Base-by-base conservation (phyloP, 768 basidiomycete species). In the Arthromyces matolae region DNA sequence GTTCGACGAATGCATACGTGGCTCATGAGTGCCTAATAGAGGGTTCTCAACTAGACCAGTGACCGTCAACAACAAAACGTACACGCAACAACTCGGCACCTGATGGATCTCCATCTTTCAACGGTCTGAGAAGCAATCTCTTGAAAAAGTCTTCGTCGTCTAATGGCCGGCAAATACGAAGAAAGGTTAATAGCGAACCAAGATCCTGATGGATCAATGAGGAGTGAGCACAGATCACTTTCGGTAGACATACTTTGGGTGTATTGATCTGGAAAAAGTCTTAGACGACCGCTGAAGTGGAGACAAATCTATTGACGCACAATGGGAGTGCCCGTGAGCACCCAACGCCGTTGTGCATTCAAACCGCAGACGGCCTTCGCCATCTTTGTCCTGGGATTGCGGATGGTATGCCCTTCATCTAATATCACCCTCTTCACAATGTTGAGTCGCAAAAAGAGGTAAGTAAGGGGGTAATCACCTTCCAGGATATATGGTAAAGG, bases 301-400 rank as follows among this genome's bases (percentile, higher is more conserved):
- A 28, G 8, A 12, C 19, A 39, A 14, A 13, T 5, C 5, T 31
- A 28, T 3, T 2, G 50, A 66, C 88, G 67, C 64, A 94, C 89
- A 50, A 96, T 94, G 0, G 93, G 93, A 7, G 93, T 96, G 23
- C 92, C 91, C 22, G 81, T 82, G 43, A 90, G 68, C 4, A 81
- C 78, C 89, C 89, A 92, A 37, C 89, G 83, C 50, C 84, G 79
- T 55, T 92, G 78, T 0, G 84, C 86, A 14, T 67, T 65, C 19
- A 92, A 68, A 14, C 64, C 79, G 48, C 73, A 81, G 1, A 83
- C 80, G 0, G 87, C 84, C 55, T 75, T 71, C 8, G 89, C 76
- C 79, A 88, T 89, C 70, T 93, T 90, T 0, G 93, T 91, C 63
- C 77, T 86, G 2, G 88, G 79, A 61, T 95, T 96, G 42, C 91